These are phyloP conservation scores for Avena atlantica DNA, from an alignment of 176 grass and related monocot genomes.

Conservation along the genomic window DNA sequence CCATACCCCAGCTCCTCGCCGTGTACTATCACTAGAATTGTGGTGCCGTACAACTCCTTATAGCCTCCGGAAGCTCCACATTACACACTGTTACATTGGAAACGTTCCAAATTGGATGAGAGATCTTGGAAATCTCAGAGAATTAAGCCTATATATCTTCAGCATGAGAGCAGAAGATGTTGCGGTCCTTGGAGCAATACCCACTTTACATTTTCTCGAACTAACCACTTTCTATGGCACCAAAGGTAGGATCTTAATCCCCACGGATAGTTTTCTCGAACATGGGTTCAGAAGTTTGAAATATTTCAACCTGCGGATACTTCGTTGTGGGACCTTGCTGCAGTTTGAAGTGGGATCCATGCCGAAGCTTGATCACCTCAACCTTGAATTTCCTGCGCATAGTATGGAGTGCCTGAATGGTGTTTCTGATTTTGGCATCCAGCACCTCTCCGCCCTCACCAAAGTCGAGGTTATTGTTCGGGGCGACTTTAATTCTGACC, in stretches of 20 bases:
- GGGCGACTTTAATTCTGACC: neutral
- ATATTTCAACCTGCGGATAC: neutral
- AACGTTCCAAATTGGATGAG: conserved; percentile 17
- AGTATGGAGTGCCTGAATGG: too few relatives aligned
- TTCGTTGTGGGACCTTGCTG: neutral
- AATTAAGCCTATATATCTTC: neutral
- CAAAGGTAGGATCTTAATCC: neutral
- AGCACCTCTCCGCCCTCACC: neutral
- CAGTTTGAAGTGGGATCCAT: neutral
- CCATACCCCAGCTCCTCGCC: too few relatives aligned
- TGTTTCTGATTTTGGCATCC: neutral
- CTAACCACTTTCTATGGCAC: rapidly evolving
- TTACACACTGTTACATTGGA: neutral
- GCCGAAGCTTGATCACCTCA: neutral
- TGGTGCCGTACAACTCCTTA: neutral
- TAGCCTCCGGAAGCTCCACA: neutral
- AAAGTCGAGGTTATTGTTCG: neutral
- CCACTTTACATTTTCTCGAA: neutral
- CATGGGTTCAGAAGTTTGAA: conserved; percentile 25
- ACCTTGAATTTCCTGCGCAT: neutral
- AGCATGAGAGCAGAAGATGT: conserved; percentile 2
- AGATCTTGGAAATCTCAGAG: neutral
- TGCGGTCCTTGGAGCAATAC: conserved; percentile 16
- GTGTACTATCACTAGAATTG: neutral
- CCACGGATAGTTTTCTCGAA: too few relatives aligned